These are phyloP conservation scores for Kwoniella shandongensis DNA, from an alignment of 768 basidiomycete genomes.

Conservation along the genomic window DNA sequence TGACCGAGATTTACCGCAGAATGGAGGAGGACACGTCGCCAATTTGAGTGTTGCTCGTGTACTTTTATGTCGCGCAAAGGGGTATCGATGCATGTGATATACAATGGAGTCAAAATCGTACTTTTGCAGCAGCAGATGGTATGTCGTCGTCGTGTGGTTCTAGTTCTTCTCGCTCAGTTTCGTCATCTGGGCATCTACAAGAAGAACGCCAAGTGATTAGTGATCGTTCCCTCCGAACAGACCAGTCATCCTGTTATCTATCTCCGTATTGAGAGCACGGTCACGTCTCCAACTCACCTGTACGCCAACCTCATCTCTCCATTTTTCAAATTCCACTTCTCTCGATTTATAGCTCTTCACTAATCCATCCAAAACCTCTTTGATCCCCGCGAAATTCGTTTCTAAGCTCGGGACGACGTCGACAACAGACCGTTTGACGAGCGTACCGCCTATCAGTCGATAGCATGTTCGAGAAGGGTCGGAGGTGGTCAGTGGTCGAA, in stretches of 20 bases:
- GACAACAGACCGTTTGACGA: slow-evolving; percentile 92
- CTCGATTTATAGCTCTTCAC: slow-evolving; percentile 75
- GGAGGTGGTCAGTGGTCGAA: slow-evolving; percentile 75
- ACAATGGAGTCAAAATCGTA: neutral
- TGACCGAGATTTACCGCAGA: no score
- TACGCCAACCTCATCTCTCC: slow-evolving; percentile 53
- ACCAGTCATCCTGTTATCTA: no score
- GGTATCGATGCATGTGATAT: slow-evolving; percentile 25
- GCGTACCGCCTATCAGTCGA: slow-evolving; percentile 88
- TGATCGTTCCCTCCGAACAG: no score
- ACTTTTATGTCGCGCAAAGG: neutral
- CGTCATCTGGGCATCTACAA: slow-evolving; percentile 20
- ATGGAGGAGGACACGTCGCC: no score
- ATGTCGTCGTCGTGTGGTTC: no score
- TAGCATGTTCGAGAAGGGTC: slow-evolving; percentile 94
- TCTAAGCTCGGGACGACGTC: slow-evolving; percentile 88
- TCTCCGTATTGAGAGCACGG: neutral
- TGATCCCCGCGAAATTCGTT: slow-evolving; percentile 68
- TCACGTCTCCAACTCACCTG: slow-evolving; percentile 58
- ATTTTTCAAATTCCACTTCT: slow-evolving; percentile 50
- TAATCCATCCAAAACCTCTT: slow-evolving; percentile 72
- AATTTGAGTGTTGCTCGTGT: neutral
- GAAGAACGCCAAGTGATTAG: no score
- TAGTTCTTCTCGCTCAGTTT: neutral
- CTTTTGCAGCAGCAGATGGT: no score